phyloP scores from a whole-genome alignment of 1,284 basidiomycete species.

The Gymnopus androsaceus region DNA sequence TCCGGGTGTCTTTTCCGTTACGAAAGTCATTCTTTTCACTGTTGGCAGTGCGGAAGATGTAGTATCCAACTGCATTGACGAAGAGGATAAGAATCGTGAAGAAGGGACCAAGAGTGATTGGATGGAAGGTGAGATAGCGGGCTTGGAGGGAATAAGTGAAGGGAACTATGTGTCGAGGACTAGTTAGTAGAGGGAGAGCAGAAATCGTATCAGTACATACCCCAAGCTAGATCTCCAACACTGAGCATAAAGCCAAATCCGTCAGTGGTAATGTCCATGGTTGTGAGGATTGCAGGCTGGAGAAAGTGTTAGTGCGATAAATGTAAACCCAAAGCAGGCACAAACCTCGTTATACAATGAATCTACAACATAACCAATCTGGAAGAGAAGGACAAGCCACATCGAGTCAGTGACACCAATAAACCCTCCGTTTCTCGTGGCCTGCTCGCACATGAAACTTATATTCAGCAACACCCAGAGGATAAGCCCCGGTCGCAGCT shows the following conservation, averaged over 20 bases:
- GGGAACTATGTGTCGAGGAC: too few relatives aligned
- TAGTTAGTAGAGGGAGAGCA: too few relatives aligned
- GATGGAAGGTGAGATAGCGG: slow-evolving; percentile 89
- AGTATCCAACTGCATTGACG: slow-evolving; percentile 81
- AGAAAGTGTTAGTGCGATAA: too few relatives aligned
- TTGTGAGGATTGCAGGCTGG: slow-evolving; percentile 85
- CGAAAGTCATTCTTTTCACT: slow-evolving; percentile 96
- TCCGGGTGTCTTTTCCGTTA: slow-evolving; percentile 89
- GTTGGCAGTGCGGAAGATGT: slow-evolving; percentile 89
- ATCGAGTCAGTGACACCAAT: slow-evolving; percentile 84
- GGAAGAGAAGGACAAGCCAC: slow-evolving; percentile 87
- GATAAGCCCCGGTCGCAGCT: slow-evolving; percentile 93
- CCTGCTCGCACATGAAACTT: slow-evolving; percentile 91
- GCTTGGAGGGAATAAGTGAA: slow-evolving; percentile 95
- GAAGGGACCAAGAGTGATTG: slow-evolving; percentile 75
- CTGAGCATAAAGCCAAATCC: slow-evolving; percentile 99
- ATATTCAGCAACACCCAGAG: slow-evolving; percentile 93
- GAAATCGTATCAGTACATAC: neutral
- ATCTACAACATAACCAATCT: slow-evolving; percentile 87
- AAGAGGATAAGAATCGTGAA: slow-evolving; percentile 63
- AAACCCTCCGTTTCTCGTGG: slow-evolving; percentile 72
- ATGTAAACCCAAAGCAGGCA: slow-evolving; percentile 92
- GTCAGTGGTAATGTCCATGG: slow-evolving; percentile 98
- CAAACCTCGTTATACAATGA: slow-evolving; percentile 89
- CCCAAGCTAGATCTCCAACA: slow-evolving; percentile 92